phyloP scores from a whole-genome alignment of 1,284 basidiomycete genomes.

The Naganishia sp. region DNA sequence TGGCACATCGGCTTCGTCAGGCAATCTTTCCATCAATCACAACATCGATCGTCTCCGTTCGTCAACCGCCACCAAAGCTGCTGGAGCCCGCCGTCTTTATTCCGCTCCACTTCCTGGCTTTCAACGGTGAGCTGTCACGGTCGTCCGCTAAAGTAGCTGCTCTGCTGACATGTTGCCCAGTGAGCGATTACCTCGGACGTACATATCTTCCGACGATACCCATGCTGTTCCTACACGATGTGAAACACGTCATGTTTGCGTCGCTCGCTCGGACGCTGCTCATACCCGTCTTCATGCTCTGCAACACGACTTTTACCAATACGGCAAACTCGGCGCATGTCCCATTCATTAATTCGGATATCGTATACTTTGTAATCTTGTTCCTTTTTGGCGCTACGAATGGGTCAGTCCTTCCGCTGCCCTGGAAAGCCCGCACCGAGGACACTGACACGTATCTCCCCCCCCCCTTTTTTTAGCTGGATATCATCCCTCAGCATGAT shows the following conservation, averaged over 20 bases:
- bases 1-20: constrained; percentile 53
- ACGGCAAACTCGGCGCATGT: constrained; percentile 44
- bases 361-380: constrained; percentile 71
- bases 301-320: constrained; percentile 59
- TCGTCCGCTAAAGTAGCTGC: constrained; percentile 57
- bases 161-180: constrained; percentile 75
- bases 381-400: constrained; percentile 73
- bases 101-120: constrained; percentile 53
- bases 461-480: constrained; percentile 34
- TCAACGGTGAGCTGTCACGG: constrained; percentile 49
- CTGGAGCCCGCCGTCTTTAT: constrained; percentile 52
- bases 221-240: constrained; percentile 66
- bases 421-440: constrained; percentile 36
- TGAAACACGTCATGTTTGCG: constrained; percentile 59
- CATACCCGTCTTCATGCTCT: constrained; percentile 78
- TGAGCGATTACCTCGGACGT: constrained; percentile 76
- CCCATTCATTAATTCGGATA: constrained; percentile 71
- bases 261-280: constrained; percentile 71
- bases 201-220: constrained; percentile 68
- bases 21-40: constrained; percentile 84
- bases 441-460: constrained; percentile 27
- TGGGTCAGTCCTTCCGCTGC: constrained; percentile 62
- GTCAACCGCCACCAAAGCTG: constrained; percentile 52
- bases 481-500: constrained; percentile 52
- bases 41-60: constrained; percentile 67